Evolutionary conservation across 106 monocot genomes (phyloP), one percentile per base, ranked within the genome.

Genomic region (Vanilla planifolia): DNA sequence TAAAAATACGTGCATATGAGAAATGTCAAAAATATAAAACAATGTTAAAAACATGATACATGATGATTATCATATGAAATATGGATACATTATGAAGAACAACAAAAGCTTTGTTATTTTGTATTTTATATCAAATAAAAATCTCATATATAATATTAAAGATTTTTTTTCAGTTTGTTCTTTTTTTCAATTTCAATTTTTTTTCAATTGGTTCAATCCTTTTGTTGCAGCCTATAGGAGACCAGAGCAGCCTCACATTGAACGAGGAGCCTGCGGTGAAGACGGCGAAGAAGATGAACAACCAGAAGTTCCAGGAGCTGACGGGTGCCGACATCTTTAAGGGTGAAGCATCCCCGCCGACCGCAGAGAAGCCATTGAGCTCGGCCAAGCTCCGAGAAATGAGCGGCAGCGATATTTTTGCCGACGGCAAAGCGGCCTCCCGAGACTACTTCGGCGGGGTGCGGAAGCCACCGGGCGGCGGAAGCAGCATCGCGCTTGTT

Each of bases 261-360:
- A 61, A 75, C 7, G 86, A 92, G 36, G 83, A 75, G 27, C 9
- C 66, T 14, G 72, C 55, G 33, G 29, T 55, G 7, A 83, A 73
- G 64, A 77, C 83, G 1, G 36, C 80, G 19, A 86, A 68, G 82
- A 92, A 92, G 33, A 86, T 86, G 32, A 69, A 83, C 64, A 66
- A 70, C 62, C 80, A 92, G 64, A 92, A 92, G 50, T 69, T 80
- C 20, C 71, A 77, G 24, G 92, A 92, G 51, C 70, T 92, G 17
- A 83, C 83, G 0, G 92, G 92, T 8, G 86, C 83, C 25, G 64
- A 86, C 70, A 92, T 92, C 22, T 92, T 92, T 70, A 83, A 84
- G 62, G 92, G 65, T 5, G 84, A 80, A 6, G 48, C 66, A 0
- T 55, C 69, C 1, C 89, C 75, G 6, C 66, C 72, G 2, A 72